A percentile compares a stretch with the other conserved stretches of the same genome.
These are phyloP conservation scores for Candida stauntonica DNA, from an alignment of 805 yeast genomes.

Conservation along the genomic window DNA sequence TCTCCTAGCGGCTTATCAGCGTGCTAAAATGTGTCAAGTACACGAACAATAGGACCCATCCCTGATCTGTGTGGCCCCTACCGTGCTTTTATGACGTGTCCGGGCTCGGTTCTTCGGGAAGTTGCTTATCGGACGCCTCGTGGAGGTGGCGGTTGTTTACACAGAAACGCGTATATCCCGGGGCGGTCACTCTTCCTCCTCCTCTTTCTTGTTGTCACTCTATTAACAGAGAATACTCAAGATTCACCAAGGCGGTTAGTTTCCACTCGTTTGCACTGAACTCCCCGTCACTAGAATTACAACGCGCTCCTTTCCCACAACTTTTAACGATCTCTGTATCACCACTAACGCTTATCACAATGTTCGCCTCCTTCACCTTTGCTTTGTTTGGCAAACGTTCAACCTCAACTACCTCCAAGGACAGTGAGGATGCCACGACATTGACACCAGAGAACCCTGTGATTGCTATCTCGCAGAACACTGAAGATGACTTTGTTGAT, in stretches of 20 bases:
- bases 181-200: background rate
- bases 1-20: no score
- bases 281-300: background rate
- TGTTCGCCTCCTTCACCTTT: constrained; percentile 8
- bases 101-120: background rate
- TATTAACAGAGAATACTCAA: no score
- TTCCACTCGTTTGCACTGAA: background rate
- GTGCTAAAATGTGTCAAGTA: background rate
- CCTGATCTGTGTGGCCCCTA: background rate
- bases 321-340: no score
- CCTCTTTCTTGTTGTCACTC: background rate
- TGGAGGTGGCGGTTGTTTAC: background rate
- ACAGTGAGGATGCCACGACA: background rate
- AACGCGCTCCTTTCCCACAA: background rate
- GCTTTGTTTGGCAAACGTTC: constrained; percentile 5
- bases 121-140: background rate
- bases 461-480: constrained; percentile 17
- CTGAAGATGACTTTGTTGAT: constrained; percentile 40
- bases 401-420: background rate
- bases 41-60: background rate
- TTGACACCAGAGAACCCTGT: constrained; percentile 20
- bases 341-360: no score
- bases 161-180: background rate
- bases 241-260: background rate
- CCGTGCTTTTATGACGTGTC: background rate